Percentiles rank a stretch among this genome's conserved stretches.
phyloP scores from a whole-genome alignment of 768 basidiomycete genomes.

The Nevesoporus exiguus region DNA sequence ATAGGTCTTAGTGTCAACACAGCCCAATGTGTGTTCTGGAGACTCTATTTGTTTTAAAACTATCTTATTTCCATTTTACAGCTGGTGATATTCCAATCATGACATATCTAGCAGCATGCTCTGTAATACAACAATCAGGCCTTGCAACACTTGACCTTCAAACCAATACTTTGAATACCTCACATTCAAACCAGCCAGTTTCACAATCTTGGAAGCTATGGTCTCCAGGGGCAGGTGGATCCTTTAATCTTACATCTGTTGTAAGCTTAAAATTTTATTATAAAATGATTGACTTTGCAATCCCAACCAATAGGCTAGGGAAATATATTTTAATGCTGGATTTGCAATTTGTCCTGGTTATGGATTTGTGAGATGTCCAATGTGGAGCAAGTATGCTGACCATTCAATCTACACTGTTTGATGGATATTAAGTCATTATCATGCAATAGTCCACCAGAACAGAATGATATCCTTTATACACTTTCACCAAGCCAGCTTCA shows the following conservation, averaged over 20 bases:
- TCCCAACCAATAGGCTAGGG: no score
- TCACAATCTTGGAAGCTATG: conserved; percentile 9
- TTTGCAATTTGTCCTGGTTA: no score
- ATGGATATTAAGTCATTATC: not conserved
- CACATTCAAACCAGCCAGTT: not conserved
- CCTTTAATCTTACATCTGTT: not conserved
- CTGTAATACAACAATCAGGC: not conserved
- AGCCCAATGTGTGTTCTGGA: not conserved
- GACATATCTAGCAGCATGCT: conserved; percentile 9
- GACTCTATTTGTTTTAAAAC: no score
- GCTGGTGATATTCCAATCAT: not conserved
- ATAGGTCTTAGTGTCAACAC: not conserved
- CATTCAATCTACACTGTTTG: no score
- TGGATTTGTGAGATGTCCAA: no score
- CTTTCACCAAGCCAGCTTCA: conserved; percentile 3
- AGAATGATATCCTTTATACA: not conserved
- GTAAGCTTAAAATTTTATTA: not conserved
- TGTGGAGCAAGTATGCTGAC: no score
- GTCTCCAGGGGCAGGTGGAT: not conserved
- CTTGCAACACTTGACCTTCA: conserved; percentile 5
- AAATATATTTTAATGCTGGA: no score
- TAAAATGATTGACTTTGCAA: no score
- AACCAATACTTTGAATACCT: not conserved
- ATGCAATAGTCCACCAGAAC: not conserved
- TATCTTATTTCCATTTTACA: no score